Percentiles rank a stretch among this genome's conserved stretches.
phyloP scores from a whole-genome alignment of 345 rosid genomes.

The Adansonia digitata region DNA sequence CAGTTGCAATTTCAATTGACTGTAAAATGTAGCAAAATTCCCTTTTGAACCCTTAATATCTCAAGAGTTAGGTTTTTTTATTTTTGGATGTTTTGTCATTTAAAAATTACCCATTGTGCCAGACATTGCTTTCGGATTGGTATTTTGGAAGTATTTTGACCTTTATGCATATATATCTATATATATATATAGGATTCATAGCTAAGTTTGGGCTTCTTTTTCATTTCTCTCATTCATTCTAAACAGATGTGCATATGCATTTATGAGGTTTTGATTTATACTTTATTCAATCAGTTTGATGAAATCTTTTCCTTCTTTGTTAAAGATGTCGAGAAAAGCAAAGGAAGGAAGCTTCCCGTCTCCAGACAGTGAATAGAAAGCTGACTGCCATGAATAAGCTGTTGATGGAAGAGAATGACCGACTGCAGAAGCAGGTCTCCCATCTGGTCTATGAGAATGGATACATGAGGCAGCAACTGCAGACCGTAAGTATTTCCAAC shows the following conservation, averaged over 20 bases:
- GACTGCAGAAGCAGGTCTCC: conserved; percentile 95
- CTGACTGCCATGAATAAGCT: conserved; percentile 90
- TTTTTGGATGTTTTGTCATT: neutral
- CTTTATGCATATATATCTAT: neutral
- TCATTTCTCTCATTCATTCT: neutral
- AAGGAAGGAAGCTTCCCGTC: conserved; percentile 91
- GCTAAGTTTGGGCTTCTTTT: neutral
- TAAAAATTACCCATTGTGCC: neutral
- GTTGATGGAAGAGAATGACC: conserved; percentile 97
- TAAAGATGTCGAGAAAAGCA: conserved; percentile 93
- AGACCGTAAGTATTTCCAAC: conserved; percentile 35
- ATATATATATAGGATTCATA: neutral
- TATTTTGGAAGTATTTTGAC: neutral
- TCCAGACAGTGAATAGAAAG: conserved; percentile 85
- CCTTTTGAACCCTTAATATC: neutral
- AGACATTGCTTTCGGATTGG: neutral
- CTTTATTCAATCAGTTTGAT: neutral
- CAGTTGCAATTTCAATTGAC: neutral
- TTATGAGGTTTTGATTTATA: neutral
- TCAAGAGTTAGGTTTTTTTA: neutral
- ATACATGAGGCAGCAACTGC: conserved; percentile 72
- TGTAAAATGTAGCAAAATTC: neutral
- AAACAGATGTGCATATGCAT: neutral
- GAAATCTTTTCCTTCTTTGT: neutral
- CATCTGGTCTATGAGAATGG: conserved; percentile 95